These are phyloP conservation scores for Quercus bicolor DNA, from an alignment of 306 rosid genomes.

Conservation along the genomic window DNA sequence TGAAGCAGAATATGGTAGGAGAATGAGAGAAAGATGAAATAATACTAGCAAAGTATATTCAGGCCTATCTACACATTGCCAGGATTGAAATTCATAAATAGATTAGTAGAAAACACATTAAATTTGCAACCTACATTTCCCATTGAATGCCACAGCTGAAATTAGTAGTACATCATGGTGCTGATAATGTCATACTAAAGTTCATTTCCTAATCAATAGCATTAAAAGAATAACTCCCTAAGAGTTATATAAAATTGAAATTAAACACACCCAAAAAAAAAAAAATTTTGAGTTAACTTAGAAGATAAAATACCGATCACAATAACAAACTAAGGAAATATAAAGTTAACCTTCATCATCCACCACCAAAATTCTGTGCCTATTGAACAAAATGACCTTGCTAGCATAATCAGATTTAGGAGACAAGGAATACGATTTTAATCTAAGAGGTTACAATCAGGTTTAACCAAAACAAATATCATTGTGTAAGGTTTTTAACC, in stretches of 20 bases:
- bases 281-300: background rate
- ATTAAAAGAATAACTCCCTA: background rate
- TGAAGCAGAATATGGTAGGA: background rate
- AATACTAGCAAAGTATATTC: background rate
- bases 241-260: background rate
- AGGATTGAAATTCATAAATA: background rate
- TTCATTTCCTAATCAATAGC: background rate
- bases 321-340: background rate
- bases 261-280: background rate
- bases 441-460: background rate
- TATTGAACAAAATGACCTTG: background rate
- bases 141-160: background rate
- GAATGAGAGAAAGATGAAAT: background rate
- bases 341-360: background rate
- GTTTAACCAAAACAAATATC: background rate
- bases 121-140: background rate
- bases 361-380: background rate
- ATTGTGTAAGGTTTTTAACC: background rate
- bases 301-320: background rate
- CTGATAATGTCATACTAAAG: background rate
- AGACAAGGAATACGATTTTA: background rate
- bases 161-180: background rate
- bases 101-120: background rate
- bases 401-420: background rate
- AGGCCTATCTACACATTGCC: background rate